Conservation (phyloP, 108 stramenopile species). For the Skeletonema potamos region DNA sequence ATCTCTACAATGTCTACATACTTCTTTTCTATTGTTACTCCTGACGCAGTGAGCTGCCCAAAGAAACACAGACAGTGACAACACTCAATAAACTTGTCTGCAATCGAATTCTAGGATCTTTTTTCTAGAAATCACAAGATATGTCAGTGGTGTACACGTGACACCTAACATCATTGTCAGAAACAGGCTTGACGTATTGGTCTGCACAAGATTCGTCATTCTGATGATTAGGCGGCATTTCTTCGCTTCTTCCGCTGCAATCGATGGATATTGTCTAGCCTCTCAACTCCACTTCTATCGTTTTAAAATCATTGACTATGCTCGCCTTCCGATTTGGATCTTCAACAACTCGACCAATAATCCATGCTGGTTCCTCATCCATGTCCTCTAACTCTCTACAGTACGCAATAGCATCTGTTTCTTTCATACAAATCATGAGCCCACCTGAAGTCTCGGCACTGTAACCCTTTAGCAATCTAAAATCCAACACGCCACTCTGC, state of each 20-base stretch:
- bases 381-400: slow-evolving; percentile 58
- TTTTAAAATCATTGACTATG: slow-evolving; percentile 50
- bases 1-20: too few species aligned
- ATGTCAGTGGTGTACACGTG: neutral
- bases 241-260: neutral
- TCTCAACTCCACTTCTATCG: slow-evolving; percentile 52
- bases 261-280: neutral
- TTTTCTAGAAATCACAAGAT: neutral
- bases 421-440: slow-evolving; percentile 69
- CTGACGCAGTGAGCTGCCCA: neutral
- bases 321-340: slow-evolving; percentile 62
- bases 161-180: slow-evolving; percentile 22
- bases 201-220: slow-evolving; percentile 29
- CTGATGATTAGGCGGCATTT: slow-evolving; percentile 10
- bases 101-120: neutral
- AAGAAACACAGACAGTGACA: neutral
- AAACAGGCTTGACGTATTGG: slow-evolving; percentile 9
- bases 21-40: neutral
- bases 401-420: slow-evolving; percentile 65
- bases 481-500: slow-evolving; percentile 60
- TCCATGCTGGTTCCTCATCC: slow-evolving; percentile 77
- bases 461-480: slow-evolving; percentile 69
- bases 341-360: slow-evolving; percentile 67
- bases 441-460: slow-evolving; percentile 89
- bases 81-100: neutral